A percentile compares a stretch with the other conserved stretches of the same genome.
Conservation (phyloP, 148 eudicot genomes). For the Vaccinium macrocarpon region DNA sequence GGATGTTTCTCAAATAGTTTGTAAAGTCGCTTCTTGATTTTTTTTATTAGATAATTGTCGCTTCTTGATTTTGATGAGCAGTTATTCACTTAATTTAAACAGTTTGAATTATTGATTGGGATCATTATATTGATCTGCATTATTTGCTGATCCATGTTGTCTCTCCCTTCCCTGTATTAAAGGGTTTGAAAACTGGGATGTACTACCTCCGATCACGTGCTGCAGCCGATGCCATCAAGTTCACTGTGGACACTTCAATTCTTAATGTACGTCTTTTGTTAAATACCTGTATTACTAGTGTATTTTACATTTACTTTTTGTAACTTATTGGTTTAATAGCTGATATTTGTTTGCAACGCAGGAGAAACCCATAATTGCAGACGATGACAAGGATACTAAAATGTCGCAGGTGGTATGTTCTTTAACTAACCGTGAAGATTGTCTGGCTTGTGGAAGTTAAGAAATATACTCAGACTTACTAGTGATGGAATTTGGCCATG, state of each 20-base stretch:
- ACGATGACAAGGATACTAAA: slow-evolving; percentile 44
- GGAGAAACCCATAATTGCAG: slow-evolving; percentile 39
- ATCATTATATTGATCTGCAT: not conserved
- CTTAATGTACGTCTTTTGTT: slow-evolving; percentile 41
- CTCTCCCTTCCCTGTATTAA: not conserved
- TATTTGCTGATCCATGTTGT: slow-evolving; percentile 4
- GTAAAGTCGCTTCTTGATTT: not conserved
- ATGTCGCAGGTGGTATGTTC: slow-evolving; percentile 83
- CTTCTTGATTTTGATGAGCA: not conserved
- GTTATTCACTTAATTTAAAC: not conserved
- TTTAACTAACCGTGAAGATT: slow-evolving; percentile 71
- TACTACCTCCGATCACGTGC: slow-evolving; percentile 85
- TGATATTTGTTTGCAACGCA: slow-evolving; percentile 19
- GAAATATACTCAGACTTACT: not conserved
- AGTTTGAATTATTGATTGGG: not conserved
- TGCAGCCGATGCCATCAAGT: slow-evolving; percentile 97
- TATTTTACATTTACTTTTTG: not conserved
- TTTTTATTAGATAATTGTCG: too few relatives aligned
- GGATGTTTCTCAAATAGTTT: not conserved
- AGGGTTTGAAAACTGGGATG: slow-evolving; percentile 98
- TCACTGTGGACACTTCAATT: slow-evolving; percentile 81
- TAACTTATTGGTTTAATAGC: not conserved
- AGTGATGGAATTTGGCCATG: not conserved
- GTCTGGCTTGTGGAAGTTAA: slow-evolving; percentile 88
- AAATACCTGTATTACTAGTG: not conserved